Base-by-base conservation (phyloP, 2,329 filamentous ascomycete genomes). In the Ophiosphaerella korrae region DNA sequence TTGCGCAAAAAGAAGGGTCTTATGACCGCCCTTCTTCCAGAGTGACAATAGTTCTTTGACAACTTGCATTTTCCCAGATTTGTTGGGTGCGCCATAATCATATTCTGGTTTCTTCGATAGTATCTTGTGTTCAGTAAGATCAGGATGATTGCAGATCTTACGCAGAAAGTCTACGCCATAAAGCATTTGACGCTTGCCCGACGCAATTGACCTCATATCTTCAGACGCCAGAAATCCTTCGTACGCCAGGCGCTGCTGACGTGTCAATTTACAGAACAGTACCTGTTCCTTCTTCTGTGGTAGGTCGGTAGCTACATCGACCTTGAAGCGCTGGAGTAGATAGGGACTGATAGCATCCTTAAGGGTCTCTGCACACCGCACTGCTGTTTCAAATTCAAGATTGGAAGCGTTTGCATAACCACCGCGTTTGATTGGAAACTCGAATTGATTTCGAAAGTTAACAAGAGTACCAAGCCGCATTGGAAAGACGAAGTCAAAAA, bases 71-170 rank as follows among this genome's bases (percentile, higher is more conserved):
- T 99, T 99, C 2, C 92, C 92, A 2, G 93, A 97, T 63, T 92
- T 89, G 41, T 82, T 82, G 0, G 86, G 82, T 55, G 82, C 85
- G 3, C 94, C 94, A 77, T 92, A 97, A 42, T 86, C 81, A 61
- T 93, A 92, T 9, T 82, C 85, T 1, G 80, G 68, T 60, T 88
- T 87, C 47, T 78, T 75, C 0, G 81, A 80, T 16, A 83, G 60
- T 1, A 78, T 75, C 62, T 82, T 84, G 62, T 86, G 89, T 62
- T 94, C 86, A 2, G 88, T 78, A 1, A 99, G 79, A 75, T 99
- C 94, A 0, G 95, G 94, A 65, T 99, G 95, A 57, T 99, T 99
- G 78, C 93, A 97, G 47, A 99, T 93, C 74, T 99, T 99, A 44
- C 94, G 87, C 34, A 99, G 78, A 23, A 92, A 88, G 63, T 97